phyloP scores from a whole-genome alignment of 768 basidiomycete genomes.

The Suillus lakei region DNA sequence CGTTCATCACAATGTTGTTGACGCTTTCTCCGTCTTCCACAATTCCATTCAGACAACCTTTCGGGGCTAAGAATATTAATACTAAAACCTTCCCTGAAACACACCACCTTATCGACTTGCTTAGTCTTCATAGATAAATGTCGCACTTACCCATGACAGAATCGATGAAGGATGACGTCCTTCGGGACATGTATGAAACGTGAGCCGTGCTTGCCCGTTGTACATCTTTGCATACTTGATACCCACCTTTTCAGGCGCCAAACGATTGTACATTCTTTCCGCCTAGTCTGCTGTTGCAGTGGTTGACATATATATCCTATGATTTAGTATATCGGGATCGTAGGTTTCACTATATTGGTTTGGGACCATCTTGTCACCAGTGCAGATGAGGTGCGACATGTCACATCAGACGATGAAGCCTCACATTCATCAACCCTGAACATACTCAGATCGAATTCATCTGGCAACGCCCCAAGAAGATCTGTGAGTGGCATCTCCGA shows the following conservation, averaged over 20 bases:
- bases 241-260: neutral
- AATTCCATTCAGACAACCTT: neutral
- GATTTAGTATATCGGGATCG: constrained; percentile 52
- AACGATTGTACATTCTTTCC: neutral
- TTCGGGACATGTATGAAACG: neutral
- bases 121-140: neutral
- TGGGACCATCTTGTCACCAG: constrained; percentile 45
- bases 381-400: constrained; percentile 35
- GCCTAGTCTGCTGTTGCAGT: neutral
- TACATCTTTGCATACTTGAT: neutral
- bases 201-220: neutral
- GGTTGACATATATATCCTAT: neutral
- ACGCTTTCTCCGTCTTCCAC: no score
- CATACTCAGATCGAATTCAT: constrained; percentile 34
- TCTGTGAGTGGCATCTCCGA: constrained; percentile 32
- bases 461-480: constrained; percentile 34
- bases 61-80: neutral
- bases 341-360: constrained; percentile 50
- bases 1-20: neutral
- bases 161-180: neutral
- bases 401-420: neutral
- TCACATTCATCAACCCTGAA: neutral
- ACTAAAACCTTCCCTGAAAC: neutral
- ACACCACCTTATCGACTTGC: neutral
- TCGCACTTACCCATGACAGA: neutral